Conservation (phyloP, 805 yeast species). For the Groenewaldozyma tartarivorans region DNA sequence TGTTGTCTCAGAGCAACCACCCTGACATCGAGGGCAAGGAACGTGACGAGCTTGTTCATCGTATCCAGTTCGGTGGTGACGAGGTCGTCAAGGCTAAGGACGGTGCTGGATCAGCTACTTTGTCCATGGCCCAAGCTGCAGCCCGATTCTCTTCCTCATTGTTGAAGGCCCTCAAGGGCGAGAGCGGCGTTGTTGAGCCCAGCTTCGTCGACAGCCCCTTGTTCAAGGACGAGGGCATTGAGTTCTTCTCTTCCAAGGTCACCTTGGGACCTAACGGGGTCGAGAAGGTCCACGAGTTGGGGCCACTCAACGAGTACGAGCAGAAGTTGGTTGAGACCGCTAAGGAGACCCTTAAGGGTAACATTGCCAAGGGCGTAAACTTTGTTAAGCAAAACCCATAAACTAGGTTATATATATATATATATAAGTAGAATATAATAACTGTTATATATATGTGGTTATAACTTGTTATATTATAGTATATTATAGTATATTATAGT, state of each 20-base stretch:
- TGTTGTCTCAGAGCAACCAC: constrained; percentile 72
- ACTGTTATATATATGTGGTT: not conserved
- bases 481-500: too few relatives aligned
- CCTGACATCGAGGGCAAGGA: constrained; percentile 51
- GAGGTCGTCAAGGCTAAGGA: constrained; percentile 90
- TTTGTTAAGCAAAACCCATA: constrained; percentile 47
- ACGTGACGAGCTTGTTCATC: constrained; percentile 60
- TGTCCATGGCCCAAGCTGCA: constrained; percentile 91
- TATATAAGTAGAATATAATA: not conserved
- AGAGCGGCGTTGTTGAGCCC: constrained; percentile 44
- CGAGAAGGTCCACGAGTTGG: constrained; percentile 69
- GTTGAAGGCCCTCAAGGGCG: constrained; percentile 32
- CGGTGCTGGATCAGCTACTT: constrained; percentile 90
- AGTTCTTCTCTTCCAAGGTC: constrained; percentile 92
- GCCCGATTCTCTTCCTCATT: constrained; percentile 62
- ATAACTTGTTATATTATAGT: too few relatives aligned
- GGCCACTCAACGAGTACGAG: constrained; percentile 67
- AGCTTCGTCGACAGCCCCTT: constrained; percentile 59
- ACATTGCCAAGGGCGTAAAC: constrained; percentile 85
- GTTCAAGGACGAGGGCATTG: constrained; percentile 82
- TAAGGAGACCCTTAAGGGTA: constrained; percentile 77
- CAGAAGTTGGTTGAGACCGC: constrained; percentile 72
- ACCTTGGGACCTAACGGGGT: constrained; percentile 91
- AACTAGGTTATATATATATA: constrained; percentile 1
- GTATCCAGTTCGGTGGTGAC: constrained; percentile 95